Conservation (phyloP, 805 yeast species). For the Cyberlindnera bimundalis region DNA sequence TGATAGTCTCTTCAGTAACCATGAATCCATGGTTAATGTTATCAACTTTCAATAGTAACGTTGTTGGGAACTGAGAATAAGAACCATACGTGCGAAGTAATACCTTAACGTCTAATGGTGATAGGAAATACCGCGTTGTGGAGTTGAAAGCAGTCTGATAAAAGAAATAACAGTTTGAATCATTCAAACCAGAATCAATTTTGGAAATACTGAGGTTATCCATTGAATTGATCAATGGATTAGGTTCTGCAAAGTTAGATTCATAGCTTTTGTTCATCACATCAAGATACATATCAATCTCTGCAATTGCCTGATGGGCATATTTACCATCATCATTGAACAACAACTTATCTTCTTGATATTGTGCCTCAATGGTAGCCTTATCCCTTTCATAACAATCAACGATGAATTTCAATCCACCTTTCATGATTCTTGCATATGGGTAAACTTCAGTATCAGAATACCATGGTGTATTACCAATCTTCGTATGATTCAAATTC, state of each 20-base stretch:
- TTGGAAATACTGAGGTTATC: slow-evolving; percentile 15
- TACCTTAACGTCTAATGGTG: slow-evolving; percentile 78
- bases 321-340: slow-evolving; percentile 60
- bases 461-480: slow-evolving; percentile 56
- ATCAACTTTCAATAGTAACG: slow-evolving; percentile 60
- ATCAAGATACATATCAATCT: slow-evolving; percentile 47
- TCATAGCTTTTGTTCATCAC: slow-evolving; percentile 34
- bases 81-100: slow-evolving; percentile 57
- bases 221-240: slow-evolving; percentile 14
- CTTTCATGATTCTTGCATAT: slow-evolving; percentile 69
- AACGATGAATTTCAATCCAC: slow-evolving; percentile 50
- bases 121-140: slow-evolving; percentile 60
- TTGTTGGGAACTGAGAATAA: slow-evolving; percentile 66
- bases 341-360: slow-evolving; percentile 53
- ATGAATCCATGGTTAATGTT: slow-evolving; percentile 65
- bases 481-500: slow-evolving; percentile 33
- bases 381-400: slow-evolving; percentile 61
- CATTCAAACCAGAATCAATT: slow-evolving; percentile 27
- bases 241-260: slow-evolving; percentile 21
- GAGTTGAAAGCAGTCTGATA: slow-evolving; percentile 77
- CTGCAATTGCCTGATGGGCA: slow-evolving; percentile 50
- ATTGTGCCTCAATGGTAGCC: slow-evolving; percentile 44
- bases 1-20: slow-evolving; percentile 53
- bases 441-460: slow-evolving; percentile 37
- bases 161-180: slow-evolving; percentile 55